Base-by-base conservation (phyloP, 495 filamentous ascomycete genomes). In the Hypoxylon trugodes region DNA sequence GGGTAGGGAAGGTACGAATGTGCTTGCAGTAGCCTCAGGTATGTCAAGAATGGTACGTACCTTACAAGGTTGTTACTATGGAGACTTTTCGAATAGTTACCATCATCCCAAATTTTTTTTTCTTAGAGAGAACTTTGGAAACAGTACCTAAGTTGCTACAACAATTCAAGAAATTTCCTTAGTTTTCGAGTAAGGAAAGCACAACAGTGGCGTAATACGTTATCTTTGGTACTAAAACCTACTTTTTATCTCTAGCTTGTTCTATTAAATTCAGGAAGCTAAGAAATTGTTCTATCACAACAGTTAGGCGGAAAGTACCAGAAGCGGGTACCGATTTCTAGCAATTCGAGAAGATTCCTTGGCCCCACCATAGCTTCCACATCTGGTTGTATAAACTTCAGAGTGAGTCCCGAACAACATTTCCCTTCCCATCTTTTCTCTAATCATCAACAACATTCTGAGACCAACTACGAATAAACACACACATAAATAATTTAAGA, bases 311-410 rank as follows among this genome's bases (percentile, higher is more conserved):
- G 64, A 67, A 67, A 58, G 64, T 67, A 58, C 64, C 40, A 58
- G 64, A 61, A 58, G 50, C 58, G 58, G 58, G 58, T 67, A 67
- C 64, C 64, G 25, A 46, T 25, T 43, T 54, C 64, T 21, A 67
- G 63, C 64, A 67, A 67, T 67, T 67, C 64, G 51, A 58, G 64
- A 67, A 67, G 64, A 41, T 67, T 67, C 64, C 58, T 47, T 67
- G 51, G 52, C 64, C 58, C 64, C 64, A 67, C 64, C 57, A 61
- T 52, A 67, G 64, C 64, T 67, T 58, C 41, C 58, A 60, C 58
- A 10, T 61, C 33, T 51, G 53, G 22, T 53, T 58, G 45, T 67
- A 61, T 67, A 67, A 67, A 67, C 58, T 61, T 2, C 48, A 52
- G 40, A 26, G 57, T 57, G 61, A 57, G 32, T 67, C 57, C 56